Evolutionary conservation across 495 filamentous ascomycete genomes (phyloP).

Genomic region (Penicillium cataractarum): DNA sequence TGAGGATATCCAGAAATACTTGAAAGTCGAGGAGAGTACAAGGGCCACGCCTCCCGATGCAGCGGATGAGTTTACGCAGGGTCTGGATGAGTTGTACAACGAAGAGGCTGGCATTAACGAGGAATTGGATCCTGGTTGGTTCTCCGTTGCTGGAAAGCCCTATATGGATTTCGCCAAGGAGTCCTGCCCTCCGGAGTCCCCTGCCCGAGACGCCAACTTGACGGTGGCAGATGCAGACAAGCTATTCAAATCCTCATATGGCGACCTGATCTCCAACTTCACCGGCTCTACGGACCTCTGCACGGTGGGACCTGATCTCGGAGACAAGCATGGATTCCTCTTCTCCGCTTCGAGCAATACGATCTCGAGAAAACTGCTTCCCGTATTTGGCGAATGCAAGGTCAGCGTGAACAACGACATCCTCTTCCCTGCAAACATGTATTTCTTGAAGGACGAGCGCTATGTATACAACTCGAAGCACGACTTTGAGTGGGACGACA

Average conservation of each 20-base stretch:
- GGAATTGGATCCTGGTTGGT: conserved; percentile 28
- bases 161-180: conserved; percentile 66
- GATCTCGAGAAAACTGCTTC: conserved; percentile 56
- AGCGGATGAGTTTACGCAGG: conserved; percentile 40
- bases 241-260: conserved; percentile 38
- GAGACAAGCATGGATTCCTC: conserved; percentile 69
- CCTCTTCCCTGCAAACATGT: conserved; percentile 76
- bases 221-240: conserved; percentile 38
- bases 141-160: conserved; percentile 37
- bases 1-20: conserved; percentile 62
- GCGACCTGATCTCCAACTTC: conserved; percentile 68
- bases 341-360: conserved; percentile 61
- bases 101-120: conserved; percentile 19
- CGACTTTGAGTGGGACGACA: conserved; percentile 47
- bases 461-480: conserved; percentile 54
- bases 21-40: conserved; percentile 56
- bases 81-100: conserved; percentile 34
- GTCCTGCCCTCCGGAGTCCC: conserved; percentile 63
- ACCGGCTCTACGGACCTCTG: conserved; percentile 68
- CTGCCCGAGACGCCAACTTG: conserved; percentile 51
- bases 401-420: conserved; percentile 79
- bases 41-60: conserved; percentile 43
- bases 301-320: conserved; percentile 54
- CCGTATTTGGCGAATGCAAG: conserved; percentile 77
- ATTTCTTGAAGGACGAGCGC: conserved; percentile 70